Evolutionary conservation across 2,329 filamentous ascomycete genomes (phyloP).

Genomic region (Colletotrichum musicola): DNA sequence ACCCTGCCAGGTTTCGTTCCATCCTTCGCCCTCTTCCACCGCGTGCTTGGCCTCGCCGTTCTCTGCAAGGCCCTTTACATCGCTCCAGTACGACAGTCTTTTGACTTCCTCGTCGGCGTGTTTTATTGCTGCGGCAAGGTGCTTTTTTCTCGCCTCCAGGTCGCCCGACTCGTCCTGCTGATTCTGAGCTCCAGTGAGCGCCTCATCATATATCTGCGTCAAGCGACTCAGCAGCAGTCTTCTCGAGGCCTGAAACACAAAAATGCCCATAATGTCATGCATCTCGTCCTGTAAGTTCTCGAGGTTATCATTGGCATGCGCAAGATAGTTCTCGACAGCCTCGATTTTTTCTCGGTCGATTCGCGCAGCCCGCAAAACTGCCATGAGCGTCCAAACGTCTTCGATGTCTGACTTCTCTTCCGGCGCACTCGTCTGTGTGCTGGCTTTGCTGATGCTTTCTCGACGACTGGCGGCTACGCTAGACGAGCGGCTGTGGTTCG

Average conservation of each 20-base stretch:
- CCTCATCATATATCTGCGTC: conserved; percentile 71
- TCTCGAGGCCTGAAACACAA: conserved; percentile 91
- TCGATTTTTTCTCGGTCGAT: conserved; percentile 95
- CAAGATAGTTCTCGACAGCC: conserved; percentile 84
- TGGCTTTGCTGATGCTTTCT: conserved; percentile 53
- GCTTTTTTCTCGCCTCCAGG: conserved; percentile 65
- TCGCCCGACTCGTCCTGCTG: conserved; percentile 50
- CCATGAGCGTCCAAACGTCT: conserved; percentile 77
- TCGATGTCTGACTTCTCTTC: conserved; percentile 56
- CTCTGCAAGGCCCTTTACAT: conserved; percentile 78
- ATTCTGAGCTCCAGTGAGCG: conserved; percentile 61
- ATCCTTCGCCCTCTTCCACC: conserved; percentile 57
- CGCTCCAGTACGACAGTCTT: conserved; percentile 88
- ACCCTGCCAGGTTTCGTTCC: conserved; percentile 62
- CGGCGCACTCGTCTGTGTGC: conserved; percentile 47
- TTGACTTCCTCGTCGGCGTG: conserved; percentile 86
- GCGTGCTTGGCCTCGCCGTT: conserved; percentile 61
- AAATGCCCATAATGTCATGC: conserved; percentile 85
- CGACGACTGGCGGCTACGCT: conserved; percentile 43
- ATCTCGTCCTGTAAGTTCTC: conserved; percentile 81
- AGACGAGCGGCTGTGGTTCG: conserved; percentile 48
- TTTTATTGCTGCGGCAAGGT: conserved; percentile 79
- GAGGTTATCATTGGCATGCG: conserved; percentile 81
- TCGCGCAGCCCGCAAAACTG: conserved; percentile 73
- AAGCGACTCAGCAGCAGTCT: conserved; percentile 80